Percentiles rank a stretch among this genome's conserved stretches.
These are phyloP conservation scores for Trypanosoma congolense DNA, from an alignment of 208 protist species.

Conservation along the genomic window DNA sequence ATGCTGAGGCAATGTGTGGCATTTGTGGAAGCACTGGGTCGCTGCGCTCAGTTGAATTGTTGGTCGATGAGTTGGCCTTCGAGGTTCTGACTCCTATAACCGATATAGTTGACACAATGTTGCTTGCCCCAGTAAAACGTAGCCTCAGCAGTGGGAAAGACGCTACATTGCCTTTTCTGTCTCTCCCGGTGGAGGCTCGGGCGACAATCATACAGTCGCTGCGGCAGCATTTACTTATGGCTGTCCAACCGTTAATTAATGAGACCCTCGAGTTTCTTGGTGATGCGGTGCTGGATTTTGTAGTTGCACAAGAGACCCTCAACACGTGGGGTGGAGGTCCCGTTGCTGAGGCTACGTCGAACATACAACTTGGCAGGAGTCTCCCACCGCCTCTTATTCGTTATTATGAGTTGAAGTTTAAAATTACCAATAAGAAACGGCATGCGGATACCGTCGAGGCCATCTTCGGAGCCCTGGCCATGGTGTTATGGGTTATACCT, in stretches of 20 bases:
- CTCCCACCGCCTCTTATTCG: conserved; percentile 24
- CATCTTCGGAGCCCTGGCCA: conserved; percentile 41
- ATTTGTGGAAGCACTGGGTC: too few species aligned
- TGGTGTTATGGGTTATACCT: conserved; percentile 42
- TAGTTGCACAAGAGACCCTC: conserved; percentile 10
- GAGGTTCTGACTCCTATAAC: too few species aligned
- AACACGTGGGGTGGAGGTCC: conserved; percentile 24
- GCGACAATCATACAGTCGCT: conserved; percentile 5
- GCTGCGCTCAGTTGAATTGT: too few species aligned
- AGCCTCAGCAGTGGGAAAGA: too few species aligned
- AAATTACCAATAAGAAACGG: conserved; percentile 33
- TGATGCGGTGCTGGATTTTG: conserved; percentile 48
- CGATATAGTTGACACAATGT: too few species aligned
- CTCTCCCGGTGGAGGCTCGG: conserved; percentile 6
- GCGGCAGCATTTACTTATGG: conserved; percentile 23
- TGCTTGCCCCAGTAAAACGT: too few species aligned
- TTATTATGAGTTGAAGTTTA: conserved; percentile 20
- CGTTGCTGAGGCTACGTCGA: conserved; percentile 20
- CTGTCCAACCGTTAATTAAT: conserved; percentile 23
- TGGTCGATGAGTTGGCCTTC: too few species aligned
- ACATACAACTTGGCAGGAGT: conserved; percentile 12
- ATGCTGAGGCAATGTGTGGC: too few species aligned
- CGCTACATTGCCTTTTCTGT: too few species aligned
- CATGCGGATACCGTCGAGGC: conserved; percentile 45
- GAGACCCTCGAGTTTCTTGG: conserved; percentile 45